Evolutionary conservation across 768 basidiomycete species (phyloP).

Genomic region (Podaxis pistillaris): DNA sequence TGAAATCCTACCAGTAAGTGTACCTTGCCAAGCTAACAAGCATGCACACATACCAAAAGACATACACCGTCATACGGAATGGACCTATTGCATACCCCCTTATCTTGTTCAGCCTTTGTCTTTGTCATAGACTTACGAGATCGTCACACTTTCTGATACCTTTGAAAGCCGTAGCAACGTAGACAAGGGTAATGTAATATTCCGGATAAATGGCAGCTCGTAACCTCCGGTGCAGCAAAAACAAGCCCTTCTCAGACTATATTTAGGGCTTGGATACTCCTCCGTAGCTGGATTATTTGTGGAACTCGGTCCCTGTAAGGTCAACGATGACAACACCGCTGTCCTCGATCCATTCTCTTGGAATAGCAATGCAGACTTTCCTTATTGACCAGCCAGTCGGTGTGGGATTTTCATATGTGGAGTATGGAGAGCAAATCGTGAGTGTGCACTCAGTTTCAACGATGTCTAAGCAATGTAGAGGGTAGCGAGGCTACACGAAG

Average conservation of each 20-base stretch:
- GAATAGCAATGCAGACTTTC: slow-evolving; percentile 68
- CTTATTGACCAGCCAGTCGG: slow-evolving; percentile 64
- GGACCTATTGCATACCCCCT: no score
- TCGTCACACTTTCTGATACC: slow-evolving; percentile 64
- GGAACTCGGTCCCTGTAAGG: slow-evolving; percentile 60
- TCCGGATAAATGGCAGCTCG: slow-evolving; percentile 51
- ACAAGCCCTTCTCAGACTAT: neutral
- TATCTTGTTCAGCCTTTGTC: no score
- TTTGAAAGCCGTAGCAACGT: slow-evolving; percentile 69
- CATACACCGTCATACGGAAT: no score
- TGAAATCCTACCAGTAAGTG: no score
- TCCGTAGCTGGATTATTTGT: slow-evolving; percentile 7
- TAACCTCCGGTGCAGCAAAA: neutral
- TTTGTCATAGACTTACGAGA: no score
- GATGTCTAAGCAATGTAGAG: slow-evolving; percentile 32
- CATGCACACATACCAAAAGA: no score
- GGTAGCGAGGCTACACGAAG: slow-evolving; percentile 41
- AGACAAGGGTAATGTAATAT: slow-evolving; percentile 58
- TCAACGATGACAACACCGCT: slow-evolving; percentile 48
- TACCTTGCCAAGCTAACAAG: no score
- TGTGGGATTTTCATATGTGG: slow-evolving; percentile 62
- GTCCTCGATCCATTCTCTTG: slow-evolving; percentile 59
- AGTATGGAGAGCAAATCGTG: slow-evolving; percentile 59
- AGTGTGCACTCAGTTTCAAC: slow-evolving; percentile 18
- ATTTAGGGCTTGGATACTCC: slow-evolving; percentile 9